Conservation (phyloP, 768 basidiomycete species). For the Trametes coccinea region DNA sequence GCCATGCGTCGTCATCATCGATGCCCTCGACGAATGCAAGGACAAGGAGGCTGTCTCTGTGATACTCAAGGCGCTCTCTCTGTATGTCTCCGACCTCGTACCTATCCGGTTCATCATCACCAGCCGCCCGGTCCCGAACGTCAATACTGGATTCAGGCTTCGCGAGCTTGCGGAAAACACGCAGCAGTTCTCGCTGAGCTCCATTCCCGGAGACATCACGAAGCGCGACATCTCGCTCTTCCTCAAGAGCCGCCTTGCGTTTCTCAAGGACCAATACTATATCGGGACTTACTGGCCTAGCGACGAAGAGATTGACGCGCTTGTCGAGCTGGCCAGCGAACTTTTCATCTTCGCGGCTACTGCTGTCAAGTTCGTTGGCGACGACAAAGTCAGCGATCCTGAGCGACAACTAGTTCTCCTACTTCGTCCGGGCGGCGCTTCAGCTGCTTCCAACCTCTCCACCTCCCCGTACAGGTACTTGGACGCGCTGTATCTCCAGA, state of each 20-base stretch:
- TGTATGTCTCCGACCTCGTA: neutral
- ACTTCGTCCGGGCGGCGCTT: neutral
- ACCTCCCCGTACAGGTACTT: slow-evolving; percentile 8
- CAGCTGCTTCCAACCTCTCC: neutral
- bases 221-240: slow-evolving; percentile 5
- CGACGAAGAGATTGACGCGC: neutral
- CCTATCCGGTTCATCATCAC: slow-evolving; percentile 20
- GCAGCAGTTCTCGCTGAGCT: slow-evolving; percentile 1
- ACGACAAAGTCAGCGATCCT: slow-evolving; percentile 2
- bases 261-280: neutral
- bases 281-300: slow-evolving; percentile 5
- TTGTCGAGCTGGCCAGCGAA: slow-evolving; percentile 6
- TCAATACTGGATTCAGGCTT: slow-evolving; percentile 1
- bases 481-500: slow-evolving; percentile 18
- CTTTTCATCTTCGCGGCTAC: slow-evolving; percentile 30
- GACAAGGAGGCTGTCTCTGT: slow-evolving; percentile 9
- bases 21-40: slow-evolving; percentile 24
- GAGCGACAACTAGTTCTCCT: neutral
- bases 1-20: slow-evolving; percentile 12
- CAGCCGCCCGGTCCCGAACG: slow-evolving; percentile 15
- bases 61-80: slow-evolving; percentile 8
- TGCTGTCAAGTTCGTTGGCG: slow-evolving; percentile 22
- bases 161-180: neutral
- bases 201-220: neutral
- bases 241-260: neutral